Conservation (phyloP, 257 asterid species). For the Mitragyna speciosa region DNA sequence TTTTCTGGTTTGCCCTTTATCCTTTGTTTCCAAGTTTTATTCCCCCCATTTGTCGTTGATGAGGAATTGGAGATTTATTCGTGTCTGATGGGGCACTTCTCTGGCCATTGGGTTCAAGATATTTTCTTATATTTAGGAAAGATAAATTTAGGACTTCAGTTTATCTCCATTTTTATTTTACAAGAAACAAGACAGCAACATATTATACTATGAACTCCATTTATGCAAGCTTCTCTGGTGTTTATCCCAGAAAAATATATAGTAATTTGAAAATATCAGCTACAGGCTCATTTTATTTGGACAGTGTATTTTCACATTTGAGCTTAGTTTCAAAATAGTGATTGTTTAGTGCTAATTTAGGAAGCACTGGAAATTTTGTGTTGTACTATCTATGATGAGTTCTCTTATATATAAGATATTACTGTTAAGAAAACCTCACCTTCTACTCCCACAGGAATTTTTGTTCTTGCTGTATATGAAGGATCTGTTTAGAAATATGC, state of each 20-base stretch:
- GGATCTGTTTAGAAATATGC: not conserved
- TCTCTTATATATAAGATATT: too few species aligned
- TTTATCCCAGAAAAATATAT: not conserved
- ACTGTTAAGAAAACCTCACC: too few species aligned
- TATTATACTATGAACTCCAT: too few species aligned
- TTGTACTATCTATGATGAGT: too few species aligned
- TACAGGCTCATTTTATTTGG: not conserved
- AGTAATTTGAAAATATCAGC: not conserved
- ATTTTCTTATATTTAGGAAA: not conserved
- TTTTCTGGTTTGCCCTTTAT: too few species aligned
- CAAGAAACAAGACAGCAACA: too few species aligned
- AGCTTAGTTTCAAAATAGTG: not conserved
- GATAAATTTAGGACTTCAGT: too few species aligned
- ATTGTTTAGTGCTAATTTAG: not conserved
- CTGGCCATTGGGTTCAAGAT: not conserved
- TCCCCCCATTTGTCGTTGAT: too few species aligned
- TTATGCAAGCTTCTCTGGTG: not conserved
- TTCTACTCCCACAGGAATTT: too few species aligned
- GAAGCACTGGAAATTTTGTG: not conserved
- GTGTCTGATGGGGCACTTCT: not conserved
- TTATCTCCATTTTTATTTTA: too few species aligned
- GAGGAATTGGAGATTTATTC: too few species aligned
- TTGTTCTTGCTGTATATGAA: not conserved
- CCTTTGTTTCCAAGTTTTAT: too few species aligned
- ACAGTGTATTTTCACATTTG: not conserved